Evolutionary conservation across 805 yeast species (phyloP).

Genomic region (Saccharomycodes ludwigii): DNA sequence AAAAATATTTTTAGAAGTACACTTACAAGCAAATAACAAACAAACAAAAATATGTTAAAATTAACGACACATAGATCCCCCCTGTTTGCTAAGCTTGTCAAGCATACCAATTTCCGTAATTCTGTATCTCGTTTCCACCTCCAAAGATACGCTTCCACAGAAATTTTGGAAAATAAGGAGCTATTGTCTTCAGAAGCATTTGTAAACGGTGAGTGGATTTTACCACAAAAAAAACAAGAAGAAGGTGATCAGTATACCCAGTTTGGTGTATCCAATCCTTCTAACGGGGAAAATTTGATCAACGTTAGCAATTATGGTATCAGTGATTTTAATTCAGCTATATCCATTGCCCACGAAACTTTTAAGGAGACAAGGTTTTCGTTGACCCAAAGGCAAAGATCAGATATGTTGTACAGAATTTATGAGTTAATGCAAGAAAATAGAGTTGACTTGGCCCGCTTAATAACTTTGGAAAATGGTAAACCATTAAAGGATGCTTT

Average conservation of each 20-base stretch:
- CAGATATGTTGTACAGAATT: constrained; percentile 39
- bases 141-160: no score
- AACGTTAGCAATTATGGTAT: constrained; percentile 38
- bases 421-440: constrained; percentile 43
- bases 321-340: constrained; percentile 39
- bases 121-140: no score
- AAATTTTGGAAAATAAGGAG: not conserved
- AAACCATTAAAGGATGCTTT: constrained; percentile 59
- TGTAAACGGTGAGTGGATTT: constrained; percentile 61
- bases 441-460: constrained; percentile 49
- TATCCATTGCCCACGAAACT: constrained; percentile 40
- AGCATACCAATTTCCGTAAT: no score
- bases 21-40: no score
- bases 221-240: no score
- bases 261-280: constrained; percentile 55
- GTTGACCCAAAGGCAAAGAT: constrained; percentile 40
- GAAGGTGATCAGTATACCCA: no score
- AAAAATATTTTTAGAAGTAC: no score
- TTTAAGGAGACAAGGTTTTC: constrained; percentile 41
- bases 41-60: no score
- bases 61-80: no score
- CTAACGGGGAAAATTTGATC: constrained; percentile 37
- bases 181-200: constrained; percentile 30
- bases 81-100: no score
- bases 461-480: constrained; percentile 63